Conservation (phyloP, 768 basidiomycete species). For the Cystofilobasidium bisporidii region DNA sequence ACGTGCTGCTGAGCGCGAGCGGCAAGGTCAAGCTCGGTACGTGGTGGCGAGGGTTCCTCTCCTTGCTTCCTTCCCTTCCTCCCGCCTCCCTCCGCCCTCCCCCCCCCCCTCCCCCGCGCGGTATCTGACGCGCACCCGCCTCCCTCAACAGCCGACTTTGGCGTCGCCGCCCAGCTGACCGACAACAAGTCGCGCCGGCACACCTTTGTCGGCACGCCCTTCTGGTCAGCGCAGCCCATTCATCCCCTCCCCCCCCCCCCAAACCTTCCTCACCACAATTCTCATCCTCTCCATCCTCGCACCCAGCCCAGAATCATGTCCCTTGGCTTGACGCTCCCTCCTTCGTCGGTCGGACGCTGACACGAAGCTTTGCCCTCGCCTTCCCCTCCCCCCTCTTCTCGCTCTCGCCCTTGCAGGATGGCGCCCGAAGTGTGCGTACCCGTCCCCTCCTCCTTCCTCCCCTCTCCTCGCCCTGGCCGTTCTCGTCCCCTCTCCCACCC, state of each 20-base stretch:
- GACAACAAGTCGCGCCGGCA: slow-evolving; percentile 70
- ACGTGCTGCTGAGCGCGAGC: slow-evolving; percentile 76
- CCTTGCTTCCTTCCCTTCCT: too few species aligned
- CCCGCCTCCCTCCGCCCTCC: background rate
- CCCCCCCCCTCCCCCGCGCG: too few species aligned
- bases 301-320: too few species aligned
- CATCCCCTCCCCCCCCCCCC: too few species aligned
- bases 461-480: background rate
- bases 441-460: background rate
- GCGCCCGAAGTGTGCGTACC: slow-evolving; percentile 88
- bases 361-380: too few species aligned
- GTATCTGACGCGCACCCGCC: background rate
- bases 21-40: slow-evolving; percentile 80
- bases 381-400: too few species aligned
- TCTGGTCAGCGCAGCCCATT: too few species aligned
- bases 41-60: too few species aligned
- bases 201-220: slow-evolving; percentile 69
- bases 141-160: slow-evolving; percentile 65
- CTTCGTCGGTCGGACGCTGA: too few species aligned
- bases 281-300: too few species aligned
- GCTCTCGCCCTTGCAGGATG: slow-evolving; percentile 34
- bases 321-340: background rate
- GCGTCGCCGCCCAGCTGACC: slow-evolving; percentile 93
- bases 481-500: too few species aligned
- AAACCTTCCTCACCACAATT: too few species aligned